phyloP scores from a whole-genome alignment of 139 green algal genomes.

The Chlorella sp. region DNA sequence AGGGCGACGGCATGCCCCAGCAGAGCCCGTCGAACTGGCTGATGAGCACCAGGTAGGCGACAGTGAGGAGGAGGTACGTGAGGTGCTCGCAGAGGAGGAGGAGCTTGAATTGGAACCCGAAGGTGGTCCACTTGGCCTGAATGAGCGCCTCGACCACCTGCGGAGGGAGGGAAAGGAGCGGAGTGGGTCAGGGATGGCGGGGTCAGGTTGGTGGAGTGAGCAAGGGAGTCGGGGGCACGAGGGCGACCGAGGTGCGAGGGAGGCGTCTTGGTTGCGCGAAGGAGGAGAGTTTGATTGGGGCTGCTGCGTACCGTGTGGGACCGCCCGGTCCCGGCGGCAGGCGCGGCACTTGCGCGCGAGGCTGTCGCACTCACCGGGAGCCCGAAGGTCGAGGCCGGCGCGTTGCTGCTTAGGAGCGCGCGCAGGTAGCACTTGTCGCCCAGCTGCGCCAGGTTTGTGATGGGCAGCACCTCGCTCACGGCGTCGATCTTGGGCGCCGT shows the following conservation, averaged over 20 bases:
- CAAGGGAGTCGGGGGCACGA: not conserved
- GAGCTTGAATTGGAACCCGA: not conserved
- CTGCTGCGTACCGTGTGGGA: too few species aligned
- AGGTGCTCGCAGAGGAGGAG: not conserved
- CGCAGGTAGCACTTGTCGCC: conserved; percentile 7
- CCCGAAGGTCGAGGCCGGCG: conserved; percentile 6
- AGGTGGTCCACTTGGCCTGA: not conserved
- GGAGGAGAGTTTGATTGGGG: too few species aligned
- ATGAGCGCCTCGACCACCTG: not conserved
- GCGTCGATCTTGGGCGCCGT: not conserved
- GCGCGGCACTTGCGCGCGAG: too few species aligned
- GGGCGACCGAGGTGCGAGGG: not conserved
- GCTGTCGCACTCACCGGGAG: not conserved
- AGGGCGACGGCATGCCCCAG: too few species aligned
- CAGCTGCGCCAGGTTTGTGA: conserved; percentile 7
- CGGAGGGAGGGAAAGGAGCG: too few species aligned
- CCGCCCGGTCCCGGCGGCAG: too few species aligned
- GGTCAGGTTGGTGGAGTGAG: too few species aligned
- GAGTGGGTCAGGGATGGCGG: too few species aligned
- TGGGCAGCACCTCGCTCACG: conserved; percentile 9
- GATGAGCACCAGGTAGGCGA: not conserved
- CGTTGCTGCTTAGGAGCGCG: not conserved
- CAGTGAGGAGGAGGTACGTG: not conserved
- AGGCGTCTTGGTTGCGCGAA: too few species aligned
- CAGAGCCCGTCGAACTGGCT: not conserved